A percentile compares a stretch with the other conserved stretches of the same genome.
Conservation (phyloP, 2,329 filamentous ascomycete genomes). For the Penicillium rolfsii region DNA sequence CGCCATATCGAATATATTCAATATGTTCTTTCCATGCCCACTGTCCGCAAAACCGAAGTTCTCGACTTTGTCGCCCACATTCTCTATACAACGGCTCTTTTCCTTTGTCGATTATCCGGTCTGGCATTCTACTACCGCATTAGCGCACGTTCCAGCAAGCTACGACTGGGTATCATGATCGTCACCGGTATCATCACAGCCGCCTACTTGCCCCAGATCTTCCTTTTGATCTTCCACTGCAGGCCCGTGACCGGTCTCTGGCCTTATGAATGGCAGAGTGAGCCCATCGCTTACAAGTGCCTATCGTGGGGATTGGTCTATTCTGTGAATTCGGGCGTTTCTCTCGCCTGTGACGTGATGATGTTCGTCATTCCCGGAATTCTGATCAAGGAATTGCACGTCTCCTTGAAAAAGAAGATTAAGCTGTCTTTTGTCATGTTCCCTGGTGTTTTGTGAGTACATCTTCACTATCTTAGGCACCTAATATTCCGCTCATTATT, state of each 20-base stretch:
- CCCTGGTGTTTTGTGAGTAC: conserved; percentile 53
- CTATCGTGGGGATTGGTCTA: conserved; percentile 58
- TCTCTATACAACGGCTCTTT: conserved; percentile 55
- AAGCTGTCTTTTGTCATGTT: conserved; percentile 54
- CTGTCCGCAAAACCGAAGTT: conserved; percentile 50
- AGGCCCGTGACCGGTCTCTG: conserved; percentile 55
- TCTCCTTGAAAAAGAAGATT: conserved; percentile 51
- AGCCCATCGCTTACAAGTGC: conserved; percentile 48
- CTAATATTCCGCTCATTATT: conserved; percentile 7
- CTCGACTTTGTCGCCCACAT: conserved; percentile 57
- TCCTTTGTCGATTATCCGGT: conserved; percentile 57
- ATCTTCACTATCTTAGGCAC: too few relatives aligned
- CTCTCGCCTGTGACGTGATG: conserved; percentile 55
- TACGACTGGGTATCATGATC: conserved; percentile 28
- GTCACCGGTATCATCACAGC: conserved; percentile 43
- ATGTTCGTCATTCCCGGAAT: conserved; percentile 56
- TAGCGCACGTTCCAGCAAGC: conserved; percentile 38
- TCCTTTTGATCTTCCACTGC: conserved; percentile 58
- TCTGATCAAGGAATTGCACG: conserved; percentile 52
- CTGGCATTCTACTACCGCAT: conserved; percentile 57
- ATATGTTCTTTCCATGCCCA: conserved; percentile 51
- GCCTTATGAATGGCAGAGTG: conserved; percentile 56
- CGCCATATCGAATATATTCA: conserved; percentile 41
- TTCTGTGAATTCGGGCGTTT: conserved; percentile 55
- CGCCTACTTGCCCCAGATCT: conserved; percentile 54